A percentile compares a stretch with the other conserved stretches of the same genome.
These are phyloP conservation scores for Hortaea werneckii DNA, from an alignment of 2,329 filamentous ascomycete genomes.

Conservation along the genomic window DNA sequence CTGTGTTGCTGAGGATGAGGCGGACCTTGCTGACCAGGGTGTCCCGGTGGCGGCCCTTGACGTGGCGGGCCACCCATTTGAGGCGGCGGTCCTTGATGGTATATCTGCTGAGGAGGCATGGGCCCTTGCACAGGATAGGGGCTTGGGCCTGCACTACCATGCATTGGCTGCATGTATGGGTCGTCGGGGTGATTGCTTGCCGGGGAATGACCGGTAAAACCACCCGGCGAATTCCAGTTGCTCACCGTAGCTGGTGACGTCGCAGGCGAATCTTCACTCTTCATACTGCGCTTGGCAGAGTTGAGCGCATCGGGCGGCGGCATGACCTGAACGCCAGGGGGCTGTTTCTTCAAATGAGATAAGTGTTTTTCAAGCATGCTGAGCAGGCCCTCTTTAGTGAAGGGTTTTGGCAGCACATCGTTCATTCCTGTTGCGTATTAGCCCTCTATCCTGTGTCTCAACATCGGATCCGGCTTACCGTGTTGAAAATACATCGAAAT, in stretches of 20 bases:
- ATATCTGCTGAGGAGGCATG: slow-evolving; percentile 19
- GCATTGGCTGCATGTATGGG: slow-evolving; percentile 36
- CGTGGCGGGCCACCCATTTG: slow-evolving; percentile 25
- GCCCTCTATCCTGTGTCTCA: neutral
- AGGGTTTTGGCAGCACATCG: slow-evolving; percentile 91
- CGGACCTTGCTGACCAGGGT: slow-evolving; percentile 9
- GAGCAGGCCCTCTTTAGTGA: slow-evolving; percentile 75
- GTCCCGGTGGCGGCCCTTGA: neutral
- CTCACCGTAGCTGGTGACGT: slow-evolving; percentile 51
- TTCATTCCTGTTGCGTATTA: slow-evolving; percentile 65
- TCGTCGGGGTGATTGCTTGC: slow-evolving; percentile 35
- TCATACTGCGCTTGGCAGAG: slow-evolving; percentile 46
- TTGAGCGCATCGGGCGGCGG: slow-evolving; percentile 41
- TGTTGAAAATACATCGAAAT: slow-evolving; percentile 96
- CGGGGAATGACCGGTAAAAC: slow-evolving; percentile 47
- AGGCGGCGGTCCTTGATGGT: slow-evolving; percentile 30
- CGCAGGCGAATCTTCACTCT: slow-evolving; percentile 53
- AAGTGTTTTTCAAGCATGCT: slow-evolving; percentile 80
- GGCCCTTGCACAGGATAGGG: slow-evolving; percentile 26
- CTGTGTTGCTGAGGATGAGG: slow-evolving; percentile 33
- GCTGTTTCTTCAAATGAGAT: slow-evolving; percentile 61
- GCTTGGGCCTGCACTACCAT: slow-evolving; percentile 29
- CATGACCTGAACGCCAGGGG: slow-evolving; percentile 31
- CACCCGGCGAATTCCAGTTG: slow-evolving; percentile 55
- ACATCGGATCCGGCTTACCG: slow-evolving; percentile 47